Base-by-base conservation (phyloP, 306 rosid genomes). In the Lagenaria siceraria region DNA sequence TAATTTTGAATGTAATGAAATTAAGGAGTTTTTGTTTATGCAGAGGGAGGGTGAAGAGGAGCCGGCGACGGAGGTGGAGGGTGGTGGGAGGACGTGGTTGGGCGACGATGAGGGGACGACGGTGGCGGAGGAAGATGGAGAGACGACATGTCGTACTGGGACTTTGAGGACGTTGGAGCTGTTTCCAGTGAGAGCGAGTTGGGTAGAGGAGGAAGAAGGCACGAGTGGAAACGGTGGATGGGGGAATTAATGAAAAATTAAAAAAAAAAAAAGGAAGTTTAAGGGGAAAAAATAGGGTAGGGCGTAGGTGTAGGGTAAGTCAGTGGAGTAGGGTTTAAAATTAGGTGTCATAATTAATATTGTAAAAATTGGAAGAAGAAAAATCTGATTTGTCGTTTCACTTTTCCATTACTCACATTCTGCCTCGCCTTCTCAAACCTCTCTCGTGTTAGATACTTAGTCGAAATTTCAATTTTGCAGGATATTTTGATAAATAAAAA, bases 141-240 rank as follows among this genome's bases (percentile, higher is more conserved):
- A 78, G 18, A 78, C 86, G 46, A 70, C 86, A 42, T 84, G 86
- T 58, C 75, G 54, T 13, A 74, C 11, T 2, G 54, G 78, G 60
- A 91, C 91, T 48, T 88, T 88, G 63, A 87, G 86, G 86, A 93
- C 98, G 75, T 96, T 93, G 71, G 87, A 93, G 55, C 94, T 93
- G 79, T 93, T 93, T 74, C 98, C 98, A n/a, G 70, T 88, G 77
- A 83, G 89, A 33, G 75, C 89, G 33, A 58, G 93, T 42, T 82
- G 76, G 77, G 84, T 82, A 82, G 85, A 82, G 90, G 90, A 89
- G 81, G 89, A 88, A 43, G 79, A 82, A 83, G 83, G 84, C 13
- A 9, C 13, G 49, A 65, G 49, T 36, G 72, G 72, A 8, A 36
- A 19, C 11, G 27, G 48, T 9, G 43, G 25, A 36, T 35, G 72